These are phyloP conservation scores for Diplotaxis tenuifolia DNA, from an alignment of 345 rosid species.

Conservation along the genomic window DNA sequence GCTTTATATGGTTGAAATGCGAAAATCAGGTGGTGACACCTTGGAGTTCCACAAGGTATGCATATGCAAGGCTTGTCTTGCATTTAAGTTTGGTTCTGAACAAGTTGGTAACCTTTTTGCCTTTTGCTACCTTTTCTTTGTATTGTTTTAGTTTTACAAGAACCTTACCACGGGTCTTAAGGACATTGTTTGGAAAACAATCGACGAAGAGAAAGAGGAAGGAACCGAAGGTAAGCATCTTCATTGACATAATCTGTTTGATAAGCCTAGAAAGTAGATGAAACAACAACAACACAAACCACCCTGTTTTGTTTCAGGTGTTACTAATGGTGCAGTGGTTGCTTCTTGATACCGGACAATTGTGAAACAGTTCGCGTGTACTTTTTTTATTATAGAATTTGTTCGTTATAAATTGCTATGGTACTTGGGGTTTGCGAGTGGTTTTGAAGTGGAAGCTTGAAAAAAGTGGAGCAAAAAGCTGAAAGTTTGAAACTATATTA, in stretches of 20 bases:
- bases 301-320: constrained; percentile 30
- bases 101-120: not conserved
- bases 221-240: constrained; percentile 27
- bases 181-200: constrained; percentile 92
- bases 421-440: constrained; percentile 7
- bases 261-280: constrained; percentile 7
- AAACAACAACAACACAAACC: not conserved
- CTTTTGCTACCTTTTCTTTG: not conserved
- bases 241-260: not conserved
- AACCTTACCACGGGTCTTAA: constrained; percentile 79
- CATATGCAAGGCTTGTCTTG: constrained; percentile 9
- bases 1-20: constrained; percentile 90
- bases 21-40: constrained; percentile 94
- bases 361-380: constrained; percentile 6
- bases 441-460: constrained; percentile 13
- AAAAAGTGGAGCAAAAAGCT: constrained; percentile 13
- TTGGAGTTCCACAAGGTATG: constrained; percentile 94
- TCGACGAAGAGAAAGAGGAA: constrained; percentile 56
- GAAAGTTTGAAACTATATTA: constrained; percentile 2
- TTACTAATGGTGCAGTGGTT: constrained; percentile 30
- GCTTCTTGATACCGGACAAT: constrained; percentile 6
- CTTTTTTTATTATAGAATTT: constrained; percentile 4
- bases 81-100: constrained; percentile 2
- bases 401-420: not conserved
- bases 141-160: constrained; percentile 71